A percentile compares a stretch with the other conserved stretches of the same genome.
Evolutionary conservation across 768 basidiomycete species (phyloP).

Genomic region (Termitomyces titanicus): DNA sequence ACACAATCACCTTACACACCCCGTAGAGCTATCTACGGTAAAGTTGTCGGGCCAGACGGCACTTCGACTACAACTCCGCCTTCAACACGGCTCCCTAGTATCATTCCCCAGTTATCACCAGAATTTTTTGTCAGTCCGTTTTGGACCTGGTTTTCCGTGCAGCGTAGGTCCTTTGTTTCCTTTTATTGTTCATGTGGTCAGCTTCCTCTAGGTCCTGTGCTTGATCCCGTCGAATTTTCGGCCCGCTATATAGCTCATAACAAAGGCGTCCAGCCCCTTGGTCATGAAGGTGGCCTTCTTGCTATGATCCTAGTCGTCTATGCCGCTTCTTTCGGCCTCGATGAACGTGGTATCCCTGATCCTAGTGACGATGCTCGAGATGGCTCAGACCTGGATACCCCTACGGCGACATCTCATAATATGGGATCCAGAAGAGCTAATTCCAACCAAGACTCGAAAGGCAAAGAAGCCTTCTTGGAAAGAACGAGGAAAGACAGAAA

Average conservation of each 20-base stretch:
- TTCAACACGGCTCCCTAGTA: slow-evolving; percentile 40
- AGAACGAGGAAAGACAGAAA: slow-evolving; percentile 40
- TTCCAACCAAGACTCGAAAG: slow-evolving; percentile 9
- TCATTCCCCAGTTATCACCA: slow-evolving; percentile 68
- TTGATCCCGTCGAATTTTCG: slow-evolving; percentile 78
- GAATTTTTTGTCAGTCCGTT: slow-evolving; percentile 86
- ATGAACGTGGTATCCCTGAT: slow-evolving; percentile 67
- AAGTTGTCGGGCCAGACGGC: slow-evolving; percentile 46
- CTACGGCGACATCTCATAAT: slow-evolving; percentile 3
- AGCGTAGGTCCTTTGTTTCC: slow-evolving; percentile 48
- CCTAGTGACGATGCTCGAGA: slow-evolving; percentile 17
- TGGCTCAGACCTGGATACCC: slow-evolving; percentile 17
- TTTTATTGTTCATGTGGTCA: neutral
- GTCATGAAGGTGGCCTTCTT: slow-evolving; percentile 73
- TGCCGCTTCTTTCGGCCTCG: slow-evolving; percentile 86
- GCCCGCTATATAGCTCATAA: slow-evolving; percentile 65
- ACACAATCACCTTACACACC: slow-evolving; percentile 4
- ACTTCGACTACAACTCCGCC: slow-evolving; percentile 29
- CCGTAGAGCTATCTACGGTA: slow-evolving; percentile 74
- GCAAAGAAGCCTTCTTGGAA: slow-evolving; percentile 28
- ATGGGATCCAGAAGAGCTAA: slow-evolving; percentile 4
- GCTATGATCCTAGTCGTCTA: slow-evolving; percentile 80
- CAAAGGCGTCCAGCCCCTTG: slow-evolving; percentile 59
- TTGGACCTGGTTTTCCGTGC: slow-evolving; percentile 80
- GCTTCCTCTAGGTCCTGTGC: slow-evolving; percentile 64